phyloP scores from a whole-genome alignment of 2,329 filamentous ascomycete species.

The Apiospora saccharicola region DNA sequence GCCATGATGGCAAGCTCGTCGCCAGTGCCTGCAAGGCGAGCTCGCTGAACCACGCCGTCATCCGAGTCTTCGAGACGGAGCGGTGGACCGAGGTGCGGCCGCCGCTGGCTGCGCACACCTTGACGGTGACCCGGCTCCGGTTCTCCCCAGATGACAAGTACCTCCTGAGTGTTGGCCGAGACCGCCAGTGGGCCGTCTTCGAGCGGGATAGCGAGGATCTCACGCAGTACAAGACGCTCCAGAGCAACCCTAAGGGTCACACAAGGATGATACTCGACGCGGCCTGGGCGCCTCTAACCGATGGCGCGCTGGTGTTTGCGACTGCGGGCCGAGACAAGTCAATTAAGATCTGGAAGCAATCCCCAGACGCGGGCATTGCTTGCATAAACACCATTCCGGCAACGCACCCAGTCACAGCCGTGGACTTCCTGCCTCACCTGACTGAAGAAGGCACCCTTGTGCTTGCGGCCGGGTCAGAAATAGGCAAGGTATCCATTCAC shows the following conservation, averaged over 20 bases:
- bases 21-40: constrained; percentile 94
- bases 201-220: constrained; percentile 42
- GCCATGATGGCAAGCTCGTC: constrained; percentile 75
- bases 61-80: constrained; percentile 86
- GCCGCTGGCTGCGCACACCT: constrained; percentile 80
- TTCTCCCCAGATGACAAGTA: constrained; percentile 79
- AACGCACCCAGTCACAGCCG: constrained; percentile 71
- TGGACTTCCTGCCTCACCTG: constrained; percentile 65
- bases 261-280: constrained; percentile 90
- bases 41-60: constrained; percentile 91
- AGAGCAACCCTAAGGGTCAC: constrained; percentile 84
- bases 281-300: constrained; percentile 74
- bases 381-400: constrained; percentile 62
- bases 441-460: constrained; percentile 44
- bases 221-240: constrained; percentile 62
- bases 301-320: constrained; percentile 66
- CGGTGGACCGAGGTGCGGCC: constrained; percentile 89
- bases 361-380: constrained; percentile 47
- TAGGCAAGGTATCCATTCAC: constrained; percentile 55
- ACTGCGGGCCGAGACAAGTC: constrained; percentile 91
- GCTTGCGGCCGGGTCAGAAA: constrained; percentile 66
- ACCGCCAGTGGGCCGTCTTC: constrained; percentile 91
- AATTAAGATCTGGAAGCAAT: constrained; percentile 72
- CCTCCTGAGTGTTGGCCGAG: constrained; percentile 87
- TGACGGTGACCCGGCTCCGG: constrained; percentile 83